phyloP scores from a whole-genome alignment of 805 yeast species.

The Wickerhamiella allomyrinae region DNA sequence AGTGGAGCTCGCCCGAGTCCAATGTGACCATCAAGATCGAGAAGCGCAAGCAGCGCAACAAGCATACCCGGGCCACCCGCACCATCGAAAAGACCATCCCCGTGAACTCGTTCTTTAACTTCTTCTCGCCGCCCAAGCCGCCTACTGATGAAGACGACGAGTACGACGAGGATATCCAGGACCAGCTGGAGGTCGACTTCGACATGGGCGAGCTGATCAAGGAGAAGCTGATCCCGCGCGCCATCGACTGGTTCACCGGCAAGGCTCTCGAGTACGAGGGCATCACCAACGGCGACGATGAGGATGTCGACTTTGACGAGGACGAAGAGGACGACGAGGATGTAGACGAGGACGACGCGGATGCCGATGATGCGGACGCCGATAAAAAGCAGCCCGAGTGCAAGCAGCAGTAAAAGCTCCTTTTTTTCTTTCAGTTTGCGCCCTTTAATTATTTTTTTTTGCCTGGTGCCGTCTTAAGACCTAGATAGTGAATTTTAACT shows the following conservation, averaged over 20 bases:
- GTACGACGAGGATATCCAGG: conserved; percentile 62
- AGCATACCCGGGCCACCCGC: conserved; percentile 88
- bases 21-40: conserved; percentile 80
- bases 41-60: conserved; percentile 94
- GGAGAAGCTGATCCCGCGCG: conserved; percentile 90
- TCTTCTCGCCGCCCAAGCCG: conserved; percentile 84
- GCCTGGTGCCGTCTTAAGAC: too few relatives aligned
- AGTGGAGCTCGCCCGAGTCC: conserved; percentile 67
- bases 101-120: conserved; percentile 88
- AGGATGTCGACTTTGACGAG: conserved; percentile 40
- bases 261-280: conserved; percentile 74
- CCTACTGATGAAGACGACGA: conserved; percentile 51
- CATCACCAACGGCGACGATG: conserved; percentile 44
- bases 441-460: too few relatives aligned
- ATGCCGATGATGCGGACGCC: conserved; percentile 28
- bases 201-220: conserved; percentile 92
- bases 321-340: conserved; percentile 50
- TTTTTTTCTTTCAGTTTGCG: too few relatives aligned
- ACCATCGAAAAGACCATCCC: conserved; percentile 90
- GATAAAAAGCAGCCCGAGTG: conserved; percentile 43
- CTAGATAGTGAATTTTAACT: too few relatives aligned
- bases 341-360: conserved; percentile 34
- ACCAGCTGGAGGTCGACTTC: conserved; percentile 78
- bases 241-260: conserved; percentile 97
- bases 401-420: conserved; percentile 37